These are phyloP conservation scores for Colletotrichum plurivorum DNA, from an alignment of 2,329 filamentous ascomycete species.

Conservation along the genomic window DNA sequence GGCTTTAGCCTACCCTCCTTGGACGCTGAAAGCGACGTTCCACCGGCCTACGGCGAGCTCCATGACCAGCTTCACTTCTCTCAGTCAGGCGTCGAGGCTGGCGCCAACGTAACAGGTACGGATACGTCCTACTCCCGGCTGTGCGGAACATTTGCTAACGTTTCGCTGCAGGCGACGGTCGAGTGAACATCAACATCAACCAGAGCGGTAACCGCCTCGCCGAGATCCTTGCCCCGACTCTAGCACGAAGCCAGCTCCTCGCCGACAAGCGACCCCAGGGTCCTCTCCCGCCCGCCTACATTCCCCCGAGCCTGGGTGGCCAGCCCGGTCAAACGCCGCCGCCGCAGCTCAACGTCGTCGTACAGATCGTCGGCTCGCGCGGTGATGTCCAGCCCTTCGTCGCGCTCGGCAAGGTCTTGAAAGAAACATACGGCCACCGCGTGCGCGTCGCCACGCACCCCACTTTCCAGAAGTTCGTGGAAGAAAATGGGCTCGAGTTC, in stretches of 20 bases:
- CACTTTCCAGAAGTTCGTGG: conserved; percentile 77
- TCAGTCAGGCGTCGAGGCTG: conserved; percentile 74
- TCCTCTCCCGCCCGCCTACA: conserved; percentile 76
- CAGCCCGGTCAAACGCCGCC: conserved; percentile 70
- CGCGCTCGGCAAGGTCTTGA: conserved; percentile 75
- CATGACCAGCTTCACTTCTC: conserved; percentile 71
- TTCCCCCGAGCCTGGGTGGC: conserved; percentile 80
- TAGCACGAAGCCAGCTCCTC: conserved; percentile 67
- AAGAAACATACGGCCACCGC: conserved; percentile 76
- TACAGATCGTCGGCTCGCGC: conserved; percentile 81
- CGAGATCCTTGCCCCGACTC: conserved; percentile 75
- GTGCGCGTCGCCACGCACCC: conserved; percentile 81
- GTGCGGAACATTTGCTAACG: conserved; percentile 29
- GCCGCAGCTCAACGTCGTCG: conserved; percentile 76
- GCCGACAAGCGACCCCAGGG: conserved; percentile 56
- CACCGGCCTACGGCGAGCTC: conserved; percentile 72
- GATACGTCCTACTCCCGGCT: background rate
- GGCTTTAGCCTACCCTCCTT: conserved; percentile 59
- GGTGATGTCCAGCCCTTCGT: conserved; percentile 85
- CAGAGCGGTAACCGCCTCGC: conserved; percentile 77
- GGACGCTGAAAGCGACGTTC: conserved; percentile 57
- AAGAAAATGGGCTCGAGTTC: conserved; percentile 80
- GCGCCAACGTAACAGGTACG: conserved; percentile 70
- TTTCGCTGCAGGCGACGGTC: conserved; percentile 73
- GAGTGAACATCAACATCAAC: conserved; percentile 85